Conservation (phyloP, 106 monocot species). For the Vanilla planifolia region DNA sequence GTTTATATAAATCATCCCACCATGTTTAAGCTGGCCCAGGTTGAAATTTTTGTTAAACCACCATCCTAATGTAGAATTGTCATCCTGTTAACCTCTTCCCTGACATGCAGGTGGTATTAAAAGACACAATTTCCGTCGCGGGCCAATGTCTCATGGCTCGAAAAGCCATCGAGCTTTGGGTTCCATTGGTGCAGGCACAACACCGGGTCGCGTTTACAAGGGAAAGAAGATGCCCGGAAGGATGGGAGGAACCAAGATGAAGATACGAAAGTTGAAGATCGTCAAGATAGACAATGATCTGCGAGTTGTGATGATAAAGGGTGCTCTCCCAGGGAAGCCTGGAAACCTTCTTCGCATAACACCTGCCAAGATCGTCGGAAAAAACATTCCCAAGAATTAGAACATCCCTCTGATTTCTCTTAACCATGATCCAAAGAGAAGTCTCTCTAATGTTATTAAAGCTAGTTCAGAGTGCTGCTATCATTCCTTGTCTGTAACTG, state of each 20-base stretch:
- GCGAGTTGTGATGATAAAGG: conserved; percentile 78
- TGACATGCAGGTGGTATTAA: conserved; percentile 73
- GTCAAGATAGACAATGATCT: conserved; percentile 89
- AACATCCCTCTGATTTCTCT: no score
- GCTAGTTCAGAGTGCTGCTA: no score
- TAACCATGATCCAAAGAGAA: no score
- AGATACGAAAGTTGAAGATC: conserved; percentile 80
- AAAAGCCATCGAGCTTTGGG: conserved; percentile 71
- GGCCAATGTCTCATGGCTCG: conserved; percentile 90
- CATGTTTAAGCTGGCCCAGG: no score
- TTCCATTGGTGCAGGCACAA: conserved; percentile 95
- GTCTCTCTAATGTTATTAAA: no score
- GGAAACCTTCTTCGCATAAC: conserved; percentile 91
- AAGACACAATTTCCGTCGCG: conserved; percentile 80
- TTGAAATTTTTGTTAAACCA: no score
- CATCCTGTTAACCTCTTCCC: no score
- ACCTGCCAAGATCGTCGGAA: conserved; percentile 88
- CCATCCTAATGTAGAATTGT: no score
- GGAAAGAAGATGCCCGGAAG: conserved; percentile 98
- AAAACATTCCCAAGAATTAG: conserved; percentile 93
- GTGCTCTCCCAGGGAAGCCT: conserved; percentile 89
- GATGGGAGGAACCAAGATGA: conserved; percentile 88
- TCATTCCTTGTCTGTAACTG: no score
- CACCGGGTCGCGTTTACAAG: conserved; percentile 90
- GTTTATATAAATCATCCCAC: no score